A percentile compares a stretch with the other conserved stretches of the same genome.
These are phyloP conservation scores for Piedraia hortae DNA, from an alignment of 2,329 filamentous ascomycete genomes.

Conservation along the genomic window DNA sequence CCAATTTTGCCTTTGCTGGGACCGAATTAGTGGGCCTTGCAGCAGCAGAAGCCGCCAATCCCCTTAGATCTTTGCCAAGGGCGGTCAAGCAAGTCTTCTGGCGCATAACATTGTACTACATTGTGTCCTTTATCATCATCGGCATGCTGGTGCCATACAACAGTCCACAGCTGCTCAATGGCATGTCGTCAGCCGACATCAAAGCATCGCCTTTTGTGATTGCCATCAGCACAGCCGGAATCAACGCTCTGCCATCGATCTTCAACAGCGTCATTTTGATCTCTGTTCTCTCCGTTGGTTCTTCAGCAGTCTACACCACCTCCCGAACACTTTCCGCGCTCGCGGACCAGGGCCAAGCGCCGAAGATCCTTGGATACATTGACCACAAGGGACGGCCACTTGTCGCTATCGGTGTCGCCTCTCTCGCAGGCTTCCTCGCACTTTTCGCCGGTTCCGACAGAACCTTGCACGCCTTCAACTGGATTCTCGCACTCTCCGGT, in stretches of 20 bases:
- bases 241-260: slow-evolving; percentile 16
- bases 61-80: slow-evolving; percentile 17
- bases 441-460: slow-evolving; percentile 46
- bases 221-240: slow-evolving; percentile 21
- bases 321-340: slow-evolving; percentile 73
- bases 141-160: slow-evolving; percentile 12
- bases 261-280: slow-evolving; percentile 24
- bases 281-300: slow-evolving; percentile 25
- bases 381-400: slow-evolving; percentile 58
- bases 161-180: slow-evolving; percentile 23
- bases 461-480: slow-evolving; percentile 36
- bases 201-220: slow-evolving; percentile 34
- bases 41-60: slow-evolving; percentile 25
- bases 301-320: slow-evolving; percentile 27
- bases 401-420: slow-evolving; percentile 33
- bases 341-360: slow-evolving; percentile 35
- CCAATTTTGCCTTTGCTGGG: slow-evolving; percentile 33
- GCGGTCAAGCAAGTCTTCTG: slow-evolving; percentile 14
- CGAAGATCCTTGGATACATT: slow-evolving; percentile 31
- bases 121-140: slow-evolving; percentile 11
- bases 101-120: slow-evolving; percentile 12
- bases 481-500: slow-evolving; percentile 51
- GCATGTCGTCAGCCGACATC: slow-evolving; percentile 12
- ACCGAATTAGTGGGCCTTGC: slow-evolving; percentile 34
- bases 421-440: slow-evolving; percentile 42